Conservation (phyloP, 139 green algal genomes). For the Microglena sp. region DNA sequence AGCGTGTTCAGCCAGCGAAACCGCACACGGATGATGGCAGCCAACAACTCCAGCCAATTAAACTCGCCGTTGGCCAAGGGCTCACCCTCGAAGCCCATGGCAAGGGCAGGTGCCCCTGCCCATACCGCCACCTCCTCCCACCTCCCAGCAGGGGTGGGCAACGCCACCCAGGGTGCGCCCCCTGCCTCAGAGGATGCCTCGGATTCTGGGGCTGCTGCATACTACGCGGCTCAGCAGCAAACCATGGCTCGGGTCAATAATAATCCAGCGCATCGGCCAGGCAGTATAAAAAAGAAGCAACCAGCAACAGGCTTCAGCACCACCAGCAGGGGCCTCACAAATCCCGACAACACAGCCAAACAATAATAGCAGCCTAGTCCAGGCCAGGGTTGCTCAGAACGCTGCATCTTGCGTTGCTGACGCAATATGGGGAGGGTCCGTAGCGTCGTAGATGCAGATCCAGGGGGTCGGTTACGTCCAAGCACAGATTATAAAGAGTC, state of each 20-base stretch:
- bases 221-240: conserved; percentile 27
- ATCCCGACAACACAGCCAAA: not conserved
- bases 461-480: no score
- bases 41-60: not conserved
- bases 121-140: no score
- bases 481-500: no score
- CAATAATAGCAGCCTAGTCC: not conserved
- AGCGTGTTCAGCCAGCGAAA: not conserved
- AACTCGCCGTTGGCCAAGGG: not conserved
- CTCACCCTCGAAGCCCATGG: not conserved
- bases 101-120: no score
- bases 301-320: conserved; percentile 12
- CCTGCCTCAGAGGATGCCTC: not conserved
- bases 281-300: conserved; percentile 22
- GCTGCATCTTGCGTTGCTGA: not conserved
- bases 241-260: conserved; percentile 4
- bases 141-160: not conserved
- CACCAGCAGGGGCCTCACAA: not conserved
- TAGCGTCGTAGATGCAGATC: no score
- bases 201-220: conserved; percentile 23
- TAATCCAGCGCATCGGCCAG: conserved; percentile 14
- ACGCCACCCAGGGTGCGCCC: conserved; percentile 14
- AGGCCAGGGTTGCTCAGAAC: not conserved
- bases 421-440: no score
- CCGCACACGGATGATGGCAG: not conserved